These are phyloP conservation scores for Epipyxis sp. DNA, from an alignment of 108 stramenopile genomes.

Conservation along the genomic window DNA sequence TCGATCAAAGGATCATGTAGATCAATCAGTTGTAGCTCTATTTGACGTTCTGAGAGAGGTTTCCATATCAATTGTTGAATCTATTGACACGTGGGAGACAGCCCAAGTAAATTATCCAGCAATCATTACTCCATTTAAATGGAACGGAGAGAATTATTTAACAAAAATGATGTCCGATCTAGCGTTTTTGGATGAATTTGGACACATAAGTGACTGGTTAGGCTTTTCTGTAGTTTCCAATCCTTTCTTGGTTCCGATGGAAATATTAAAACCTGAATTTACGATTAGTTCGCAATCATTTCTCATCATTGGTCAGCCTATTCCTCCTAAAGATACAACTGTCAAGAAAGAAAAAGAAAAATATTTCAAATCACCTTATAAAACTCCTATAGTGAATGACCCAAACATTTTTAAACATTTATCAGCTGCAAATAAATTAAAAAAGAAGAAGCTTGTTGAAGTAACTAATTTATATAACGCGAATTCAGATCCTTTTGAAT, in stretches of 20 bases:
- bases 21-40: slow-evolving; percentile 5
- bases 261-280: background rate
- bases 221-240: slow-evolving; percentile 14
- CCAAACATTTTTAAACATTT: slow-evolving; percentile 8
- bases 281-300: background rate
- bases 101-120: slow-evolving; percentile 27
- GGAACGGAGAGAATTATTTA: slow-evolving; percentile 7
- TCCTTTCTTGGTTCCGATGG: slow-evolving; percentile 22
- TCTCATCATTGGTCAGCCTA: background rate
- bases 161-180: slow-evolving; percentile 3
- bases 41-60: slow-evolving; percentile 14
- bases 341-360: background rate
- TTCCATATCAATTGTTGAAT: background rate
- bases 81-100: background rate
- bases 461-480: no score
- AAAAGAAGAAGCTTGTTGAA: no score
- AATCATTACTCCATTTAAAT: background rate
- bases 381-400: slow-evolving; percentile 25
- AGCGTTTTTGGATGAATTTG: background rate
- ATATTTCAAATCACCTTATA: slow-evolving; percentile 11
- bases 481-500: no score
- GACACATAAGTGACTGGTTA: background rate
- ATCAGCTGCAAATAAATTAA: slow-evolving; percentile 3
- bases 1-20: background rate
- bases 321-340: background rate